Evolutionary conservation across 371 early-diverging fungal species (phyloP).

Genomic region (Mucor racemosus): DNA sequence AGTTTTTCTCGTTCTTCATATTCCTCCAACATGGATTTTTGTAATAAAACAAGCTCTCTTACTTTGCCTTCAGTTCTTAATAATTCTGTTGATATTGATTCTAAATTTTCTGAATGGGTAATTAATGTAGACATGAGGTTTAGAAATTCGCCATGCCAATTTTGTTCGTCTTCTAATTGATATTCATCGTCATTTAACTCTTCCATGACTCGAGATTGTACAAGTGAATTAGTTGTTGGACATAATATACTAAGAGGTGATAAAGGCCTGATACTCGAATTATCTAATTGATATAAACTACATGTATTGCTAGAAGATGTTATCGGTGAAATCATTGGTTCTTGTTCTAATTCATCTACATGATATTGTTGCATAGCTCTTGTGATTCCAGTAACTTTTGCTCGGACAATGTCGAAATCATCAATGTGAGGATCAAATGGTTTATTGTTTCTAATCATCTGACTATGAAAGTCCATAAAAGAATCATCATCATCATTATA

Average conservation of each 20-base stretch:
- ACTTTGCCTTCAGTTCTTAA: constrained; percentile 27
- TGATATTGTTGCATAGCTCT: constrained; percentile 23
- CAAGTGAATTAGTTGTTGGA: constrained; percentile 33
- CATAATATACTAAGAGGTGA: constrained; percentile 19
- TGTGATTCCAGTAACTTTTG: constrained; percentile 19
- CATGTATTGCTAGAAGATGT: background rate
- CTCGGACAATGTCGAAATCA: constrained; percentile 16
- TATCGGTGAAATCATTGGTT: background rate
- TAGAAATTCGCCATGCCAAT: constrained; percentile 29
- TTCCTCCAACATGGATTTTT: constrained; percentile 22
- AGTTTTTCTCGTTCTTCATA: constrained; percentile 26
- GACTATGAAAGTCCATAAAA: background rate
- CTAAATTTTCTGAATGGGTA: constrained; percentile 27
- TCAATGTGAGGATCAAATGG: constrained; percentile 19
- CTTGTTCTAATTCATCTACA: constrained; percentile 14
- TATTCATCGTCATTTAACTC: constrained; percentile 1
- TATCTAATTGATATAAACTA: constrained; percentile 1
- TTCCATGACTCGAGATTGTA: constrained; percentile 26
- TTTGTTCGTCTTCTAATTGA: constrained; percentile 15
- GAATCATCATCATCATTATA: background rate
- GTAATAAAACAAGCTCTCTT: constrained; percentile 22
- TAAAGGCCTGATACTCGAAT: background rate
- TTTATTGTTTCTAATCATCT: background rate
- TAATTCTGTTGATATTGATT: constrained; percentile 32
- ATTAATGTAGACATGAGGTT: constrained; percentile 27